Evolutionary conservation across 2,329 filamentous ascomycete genomes (phyloP).

Genomic region (Didymella exigua): DNA sequence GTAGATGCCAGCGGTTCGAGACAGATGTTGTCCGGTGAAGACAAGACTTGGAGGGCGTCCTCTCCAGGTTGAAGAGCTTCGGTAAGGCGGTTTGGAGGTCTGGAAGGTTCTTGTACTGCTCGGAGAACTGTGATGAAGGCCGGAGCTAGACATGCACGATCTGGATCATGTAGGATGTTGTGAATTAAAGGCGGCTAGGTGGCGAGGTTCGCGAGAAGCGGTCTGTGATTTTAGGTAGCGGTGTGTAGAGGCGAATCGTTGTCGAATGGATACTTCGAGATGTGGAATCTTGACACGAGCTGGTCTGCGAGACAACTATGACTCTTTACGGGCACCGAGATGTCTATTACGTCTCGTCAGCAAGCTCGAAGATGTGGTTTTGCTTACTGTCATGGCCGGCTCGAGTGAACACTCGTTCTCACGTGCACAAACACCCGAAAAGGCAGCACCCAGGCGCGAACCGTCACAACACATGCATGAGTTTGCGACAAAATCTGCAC

Average conservation of each 20-base stretch:
- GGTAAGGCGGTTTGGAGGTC: constrained; percentile 8
- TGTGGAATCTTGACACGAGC: neutral
- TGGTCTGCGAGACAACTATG: neutral
- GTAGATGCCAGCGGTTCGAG: constrained; percentile 12
- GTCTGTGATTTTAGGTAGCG: constrained; percentile 12
- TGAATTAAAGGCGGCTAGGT: constrained; percentile 5
- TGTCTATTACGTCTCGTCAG: neutral
- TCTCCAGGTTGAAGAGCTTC: neutral
- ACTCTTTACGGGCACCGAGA: neutral
- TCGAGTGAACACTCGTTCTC: constrained; percentile 15
- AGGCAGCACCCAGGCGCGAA: neutral
- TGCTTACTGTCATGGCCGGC: neutral
- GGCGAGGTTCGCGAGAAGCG: constrained; percentile 17
- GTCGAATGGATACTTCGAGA: constrained; percentile 5
- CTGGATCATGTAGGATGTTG: neutral
- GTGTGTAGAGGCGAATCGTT: constrained; percentile 8
- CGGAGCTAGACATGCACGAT: constrained; percentile 7
- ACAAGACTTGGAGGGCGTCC: neutral
- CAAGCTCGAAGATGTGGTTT: neutral
- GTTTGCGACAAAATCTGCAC: neutral
- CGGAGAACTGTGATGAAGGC: neutral
- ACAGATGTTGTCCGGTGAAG: constrained; percentile 12
- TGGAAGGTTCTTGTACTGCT: neutral
- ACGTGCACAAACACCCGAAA: constrained; percentile 3
- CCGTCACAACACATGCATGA: constrained; percentile 6